Evolutionary conservation across 306 rosid genomes (phyloP), one percentile per base, ranked within the genome.

Genomic region (Medicago truncatula): DNA sequence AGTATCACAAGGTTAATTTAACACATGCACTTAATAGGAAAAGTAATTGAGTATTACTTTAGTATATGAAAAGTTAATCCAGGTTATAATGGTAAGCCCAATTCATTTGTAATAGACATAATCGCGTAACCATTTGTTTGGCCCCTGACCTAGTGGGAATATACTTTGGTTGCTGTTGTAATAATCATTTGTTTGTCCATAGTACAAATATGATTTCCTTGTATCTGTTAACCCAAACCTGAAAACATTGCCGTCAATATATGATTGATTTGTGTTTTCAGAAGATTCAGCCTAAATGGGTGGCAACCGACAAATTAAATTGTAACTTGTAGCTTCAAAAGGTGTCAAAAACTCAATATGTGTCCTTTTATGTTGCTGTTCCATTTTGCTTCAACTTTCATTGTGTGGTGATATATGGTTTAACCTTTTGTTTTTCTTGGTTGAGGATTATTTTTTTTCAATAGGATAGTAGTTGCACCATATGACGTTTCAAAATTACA

Each of bases 401-500:
- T 40, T 62, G 50, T 17, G 14, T 65, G 79, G n/a, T 36, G 70
- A 28, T 58, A 40, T 59, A 17, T 68, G 56, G 16, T 31, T 11
- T 15, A 8, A 39, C 23, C 18, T 65, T 80, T 59, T 69, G 57
- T 61, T 60, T 49, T 38, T 50, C 15, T 17, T 17, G 17, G 44
- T 31, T 34, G 53, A 54, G 58, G 31, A 11, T 60, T 41, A 11
- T 60, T 41, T 68, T 62, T 54, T 28, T 80, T 80, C 66, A 17
- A 21, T 15, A 61, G 56, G 67, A 77, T 31, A 50, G 57, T 74
- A 68, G 20, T 63, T 65, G 43, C 62, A 21, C 5, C 49, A 20
- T 20, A 21, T 49, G 71, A 66, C 71, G 63, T 74, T 49, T 75
- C 40, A 53, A 59, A 57, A 87, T 88, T 90, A 85, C 36, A 85